phyloP scores from a whole-genome alignment of 2,329 filamentous ascomycete species.

The Fusarium sp. region DNA sequence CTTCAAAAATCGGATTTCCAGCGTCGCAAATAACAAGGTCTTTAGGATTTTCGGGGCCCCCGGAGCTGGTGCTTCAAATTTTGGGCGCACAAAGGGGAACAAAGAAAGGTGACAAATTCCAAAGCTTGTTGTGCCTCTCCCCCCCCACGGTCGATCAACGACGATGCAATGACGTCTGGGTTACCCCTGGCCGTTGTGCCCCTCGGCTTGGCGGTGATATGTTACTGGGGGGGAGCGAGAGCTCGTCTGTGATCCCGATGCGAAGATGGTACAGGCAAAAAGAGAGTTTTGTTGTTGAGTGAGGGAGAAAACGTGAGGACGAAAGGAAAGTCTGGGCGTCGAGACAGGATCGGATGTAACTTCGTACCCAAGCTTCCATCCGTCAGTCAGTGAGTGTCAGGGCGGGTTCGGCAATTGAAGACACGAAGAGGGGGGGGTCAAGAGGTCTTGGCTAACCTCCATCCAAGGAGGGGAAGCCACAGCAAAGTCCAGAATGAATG shows the following conservation, averaged over 20 bases:
- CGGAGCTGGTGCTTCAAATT: not conserved
- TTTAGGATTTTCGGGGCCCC: constrained; percentile 13
- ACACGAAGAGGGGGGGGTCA: not conserved
- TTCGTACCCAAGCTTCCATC: not conserved
- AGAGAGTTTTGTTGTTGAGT: not conserved
- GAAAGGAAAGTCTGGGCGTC: constrained; percentile 1
- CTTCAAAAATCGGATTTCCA: not conserved
- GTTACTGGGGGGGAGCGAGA: not conserved
- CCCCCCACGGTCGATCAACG: constrained; percentile 9
- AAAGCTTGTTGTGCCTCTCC: not conserved
- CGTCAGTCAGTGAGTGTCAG: not conserved
- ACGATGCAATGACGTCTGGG: not conserved
- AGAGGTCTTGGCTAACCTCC: not conserved
- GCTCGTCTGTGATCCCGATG: not conserved
- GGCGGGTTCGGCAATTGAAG: constrained; percentile 5
- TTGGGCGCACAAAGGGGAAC: constrained; percentile 11
- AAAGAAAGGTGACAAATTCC: constrained; percentile 22
- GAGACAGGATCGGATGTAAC: not conserved
- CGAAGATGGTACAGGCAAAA: not conserved
- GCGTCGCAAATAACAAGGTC: not conserved
- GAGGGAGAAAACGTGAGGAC: not conserved
- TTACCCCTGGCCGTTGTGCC: constrained; percentile 5
- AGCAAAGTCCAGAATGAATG: not conserved
- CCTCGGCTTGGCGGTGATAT: not conserved
- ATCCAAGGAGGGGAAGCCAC: constrained; percentile 5